Conservation (phyloP, 164 flowering plant genomes). For the Tetracentron sinense region DNA sequence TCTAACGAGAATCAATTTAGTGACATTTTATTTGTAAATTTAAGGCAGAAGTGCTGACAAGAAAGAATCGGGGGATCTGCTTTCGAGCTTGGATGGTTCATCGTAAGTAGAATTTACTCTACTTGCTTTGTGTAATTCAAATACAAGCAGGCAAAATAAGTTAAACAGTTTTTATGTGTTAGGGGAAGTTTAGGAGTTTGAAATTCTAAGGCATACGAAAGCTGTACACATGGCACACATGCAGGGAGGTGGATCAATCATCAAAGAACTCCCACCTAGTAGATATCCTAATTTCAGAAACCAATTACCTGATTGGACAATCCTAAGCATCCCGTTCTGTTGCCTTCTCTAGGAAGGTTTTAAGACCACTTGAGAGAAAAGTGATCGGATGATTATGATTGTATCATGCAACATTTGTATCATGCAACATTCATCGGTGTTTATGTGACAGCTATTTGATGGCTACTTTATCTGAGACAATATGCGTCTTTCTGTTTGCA, state of each 20-base stretch:
- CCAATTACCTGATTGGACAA: not conserved
- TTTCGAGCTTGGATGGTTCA: constrained; percentile 61
- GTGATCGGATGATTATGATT: not conserved
- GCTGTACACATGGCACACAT: not conserved
- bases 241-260: not conserved
- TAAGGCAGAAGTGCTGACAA: constrained; percentile 73
- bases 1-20: not conserved
- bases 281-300: not conserved
- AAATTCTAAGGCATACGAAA: not conserved
- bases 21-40: constrained; percentile 1
- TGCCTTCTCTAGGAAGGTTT: not conserved
- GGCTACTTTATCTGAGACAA: not conserved
- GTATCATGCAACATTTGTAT: not conserved
- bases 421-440: no score
- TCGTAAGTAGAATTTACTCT: constrained; percentile 58
- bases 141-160: not conserved
- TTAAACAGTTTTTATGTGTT: not conserved
- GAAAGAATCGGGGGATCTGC: constrained; percentile 61
- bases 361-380: no score
- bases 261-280: not conserved
- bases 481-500: constrained; percentile 24
- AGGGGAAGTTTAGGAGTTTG: not conserved
- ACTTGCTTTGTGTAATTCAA: constrained; percentile 4
- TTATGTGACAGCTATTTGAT: no score
- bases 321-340: not conserved